phyloP scores from a whole-genome alignment of 2,329 filamentous ascomycete genomes.

The Arthroderma sp. region DNA sequence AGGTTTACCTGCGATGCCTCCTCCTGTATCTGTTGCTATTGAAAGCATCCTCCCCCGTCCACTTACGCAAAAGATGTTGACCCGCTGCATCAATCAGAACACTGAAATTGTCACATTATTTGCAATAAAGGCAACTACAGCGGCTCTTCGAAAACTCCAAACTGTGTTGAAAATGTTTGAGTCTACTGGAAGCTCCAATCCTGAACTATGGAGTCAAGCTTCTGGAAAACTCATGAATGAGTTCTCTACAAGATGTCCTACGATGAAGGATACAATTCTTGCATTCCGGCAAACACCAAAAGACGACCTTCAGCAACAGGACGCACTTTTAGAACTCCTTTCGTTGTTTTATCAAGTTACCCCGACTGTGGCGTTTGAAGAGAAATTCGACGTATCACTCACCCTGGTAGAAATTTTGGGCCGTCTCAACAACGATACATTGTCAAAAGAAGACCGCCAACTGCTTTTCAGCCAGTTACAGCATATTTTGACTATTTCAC shows the following conservation, averaged over 20 bases:
- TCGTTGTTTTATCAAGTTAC: slow-evolving; percentile 74
- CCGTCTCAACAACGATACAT: slow-evolving; percentile 40
- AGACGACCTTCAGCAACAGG: slow-evolving; percentile 61
- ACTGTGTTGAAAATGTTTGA: slow-evolving; percentile 50
- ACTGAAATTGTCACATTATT: slow-evolving; percentile 75
- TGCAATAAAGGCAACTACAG: slow-evolving; percentile 63
- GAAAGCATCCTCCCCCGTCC: slow-evolving; percentile 79
- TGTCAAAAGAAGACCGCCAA: slow-evolving; percentile 40
- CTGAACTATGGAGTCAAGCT: slow-evolving; percentile 57
- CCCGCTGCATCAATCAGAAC: slow-evolving; percentile 65
- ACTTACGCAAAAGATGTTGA: slow-evolving; percentile 65
- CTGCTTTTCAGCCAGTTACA: slow-evolving; percentile 63
- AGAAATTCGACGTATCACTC: slow-evolving; percentile 78
- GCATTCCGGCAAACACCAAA: slow-evolving; percentile 58
- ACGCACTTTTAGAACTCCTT: slow-evolving; percentile 66
- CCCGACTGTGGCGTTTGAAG: slow-evolving; percentile 65
- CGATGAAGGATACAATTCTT: slow-evolving; percentile 67
- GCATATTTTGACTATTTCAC: slow-evolving; percentile 68
- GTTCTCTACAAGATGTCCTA: slow-evolving; percentile 66
- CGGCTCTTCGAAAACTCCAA: slow-evolving; percentile 67
- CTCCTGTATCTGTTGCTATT: slow-evolving; percentile 64
- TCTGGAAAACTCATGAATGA: slow-evolving; percentile 55
- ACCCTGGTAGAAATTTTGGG: slow-evolving; percentile 58
- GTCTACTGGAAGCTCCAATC: slow-evolving; percentile 34
- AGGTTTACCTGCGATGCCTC: slow-evolving; percentile 55